phyloP scores from a whole-genome alignment of 805 yeast genomes.

The Jamesozyma piceae region DNA sequence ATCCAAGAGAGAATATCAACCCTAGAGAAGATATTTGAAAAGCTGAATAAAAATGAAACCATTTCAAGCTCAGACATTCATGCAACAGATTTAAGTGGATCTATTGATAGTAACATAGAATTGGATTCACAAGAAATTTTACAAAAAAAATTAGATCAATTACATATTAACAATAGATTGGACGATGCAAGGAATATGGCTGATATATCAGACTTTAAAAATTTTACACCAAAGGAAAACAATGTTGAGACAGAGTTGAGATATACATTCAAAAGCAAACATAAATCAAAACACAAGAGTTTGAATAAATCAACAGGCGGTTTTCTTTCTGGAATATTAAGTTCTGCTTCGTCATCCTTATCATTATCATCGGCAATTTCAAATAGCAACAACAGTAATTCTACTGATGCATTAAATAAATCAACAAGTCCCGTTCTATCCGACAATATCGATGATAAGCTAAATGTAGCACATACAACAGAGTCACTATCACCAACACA shows the following conservation, averaged over 20 bases:
- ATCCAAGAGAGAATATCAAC: conserved; percentile 24
- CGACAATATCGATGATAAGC: background rate
- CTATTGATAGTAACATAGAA: conserved; percentile 15
- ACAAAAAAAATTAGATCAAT: conserved; percentile 23
- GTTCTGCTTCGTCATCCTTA: conserved; percentile 6
- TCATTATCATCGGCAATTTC: conserved; percentile 1
- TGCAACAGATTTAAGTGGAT: conserved; percentile 23
- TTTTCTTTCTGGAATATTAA: conserved; percentile 21
- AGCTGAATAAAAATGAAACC: conserved; percentile 16
- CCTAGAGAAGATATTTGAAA: conserved; percentile 17
- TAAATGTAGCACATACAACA: too few species aligned
- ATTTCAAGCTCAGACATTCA: conserved; percentile 22
- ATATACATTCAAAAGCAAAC: conserved; percentile 19
- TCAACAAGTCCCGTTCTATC: background rate
- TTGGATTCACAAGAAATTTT: conserved; percentile 21
- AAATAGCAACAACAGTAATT: too few species aligned
- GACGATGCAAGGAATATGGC: conserved; percentile 5
- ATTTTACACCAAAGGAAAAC: conserved; percentile 6
- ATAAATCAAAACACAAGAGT: conserved; percentile 5
- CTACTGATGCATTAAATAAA: background rate
- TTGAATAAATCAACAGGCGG: conserved; percentile 14
- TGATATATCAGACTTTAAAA: conserved; percentile 9
- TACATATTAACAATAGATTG: conserved; percentile 22
- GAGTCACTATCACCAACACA: background rate
- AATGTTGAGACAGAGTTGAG: conserved; percentile 24